Evolutionary conservation across 805 yeast species (phyloP), one percentile per base, ranked within the genome.

Genomic region (Candida ulmi): DNA sequence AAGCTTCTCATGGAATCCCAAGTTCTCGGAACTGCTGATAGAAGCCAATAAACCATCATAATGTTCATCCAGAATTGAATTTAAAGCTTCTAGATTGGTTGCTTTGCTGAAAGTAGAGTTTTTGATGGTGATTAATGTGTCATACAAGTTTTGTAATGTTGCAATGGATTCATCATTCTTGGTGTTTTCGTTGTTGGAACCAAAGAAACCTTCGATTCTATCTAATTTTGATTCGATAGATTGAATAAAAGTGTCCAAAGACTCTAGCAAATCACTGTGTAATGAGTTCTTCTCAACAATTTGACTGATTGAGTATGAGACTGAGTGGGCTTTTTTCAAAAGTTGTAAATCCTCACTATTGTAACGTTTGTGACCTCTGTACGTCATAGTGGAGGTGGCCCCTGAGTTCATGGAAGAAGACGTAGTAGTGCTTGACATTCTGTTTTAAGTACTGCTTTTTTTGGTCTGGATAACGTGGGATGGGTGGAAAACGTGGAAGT

Each of bases 1-100:
- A 2, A 67, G 45, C 24, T 58, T 61, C 38, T 62, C 58, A 38
- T 64, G 60, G 40, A 54, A 47, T 4, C 56, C 48, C 7, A 55
- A 32, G 5, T 39, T 44, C 19, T 54, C 55, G 3, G 55, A 38
- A 5, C 50, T 23, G 16, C 45, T 51, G 4, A 55, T 44, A 1
- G 57, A 48, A 2, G 54, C 40, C 13, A 55, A 30, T 0, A 55
- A 37, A 2, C 50, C 55, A 9, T 47, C 57, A 36, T 50, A 55
- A 27, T 54, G 60, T 32, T 50, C 57, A 31, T 55, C 58, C 12
- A 55, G 23, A 4, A 55, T 37, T 11, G 43, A 27, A 31, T 47
- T 51, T 36, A 55, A 48, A 9, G 39, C 38, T 25, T 55, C 60
- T 24, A 54, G 25, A 19, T 45, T 50, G 17, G 42, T 45, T 4